Evolutionary conservation across 768 basidiomycete species (phyloP), one percentile per base, ranked within the genome.

Genomic region (Tylopilus vinaceipallidus): DNA sequence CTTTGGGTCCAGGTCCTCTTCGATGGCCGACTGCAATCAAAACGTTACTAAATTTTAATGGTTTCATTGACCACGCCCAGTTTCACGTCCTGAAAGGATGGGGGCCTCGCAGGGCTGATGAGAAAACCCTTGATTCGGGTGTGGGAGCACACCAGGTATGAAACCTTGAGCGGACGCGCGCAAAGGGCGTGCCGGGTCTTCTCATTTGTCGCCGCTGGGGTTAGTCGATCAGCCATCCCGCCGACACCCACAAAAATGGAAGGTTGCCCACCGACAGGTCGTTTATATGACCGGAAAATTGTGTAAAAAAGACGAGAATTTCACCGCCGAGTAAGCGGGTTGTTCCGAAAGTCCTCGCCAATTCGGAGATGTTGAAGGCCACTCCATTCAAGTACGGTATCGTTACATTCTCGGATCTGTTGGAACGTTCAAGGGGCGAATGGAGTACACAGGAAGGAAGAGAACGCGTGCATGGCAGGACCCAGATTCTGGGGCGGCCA

Each of bases 151-250:
- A 41, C 49, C 42, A 48, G 40, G 46, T 42, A 52, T 52, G 55
- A 59, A 55, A 59, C 42, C 29, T 56, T 45, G 59, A 49, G 42
- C 52, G 45, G 54, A 52, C 64, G 57, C 50, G 45, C 60, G 56
- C 64, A 65, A 66, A 57, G 52, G 62, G 64, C 65, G 57, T 65
- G 64, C 56, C 42, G 50, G 34, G 37, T 33, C 56, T 61, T 47
- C 55, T 50, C 39, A n/a, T 53, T 54, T 55, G 53, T 54, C 47
- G 47, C 60, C 54, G 47, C 38, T 38, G 49, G 19, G 16, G 45
- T 43, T 50, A 50, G 43, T 49, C 29, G 55, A 47, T 27, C 47
- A 49, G 26, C 34, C 44, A 29, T 27, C 41, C 52, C 50, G 36
- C 46, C 43, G 48, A 61, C 56, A 37, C 53, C 39, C 37, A 44